Evolutionary conservation across 164 flowering plant species (phyloP).

Genomic region (Umbellularia californica): DNA sequence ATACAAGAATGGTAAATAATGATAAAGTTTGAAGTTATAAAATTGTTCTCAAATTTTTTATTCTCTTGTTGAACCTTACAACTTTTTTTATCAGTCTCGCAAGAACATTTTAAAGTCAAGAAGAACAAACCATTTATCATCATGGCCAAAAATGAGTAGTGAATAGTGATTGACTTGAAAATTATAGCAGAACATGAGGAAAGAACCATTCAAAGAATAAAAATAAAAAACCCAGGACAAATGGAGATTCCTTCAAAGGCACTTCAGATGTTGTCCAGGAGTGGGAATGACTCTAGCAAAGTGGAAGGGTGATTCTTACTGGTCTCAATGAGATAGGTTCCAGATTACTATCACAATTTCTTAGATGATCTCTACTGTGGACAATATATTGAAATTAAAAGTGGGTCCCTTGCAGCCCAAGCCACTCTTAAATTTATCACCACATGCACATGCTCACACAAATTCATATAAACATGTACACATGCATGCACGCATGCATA

Average conservation of each 20-base stretch:
- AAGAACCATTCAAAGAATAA: neutral
- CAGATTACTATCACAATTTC: too few species aligned
- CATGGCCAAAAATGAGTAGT: neutral
- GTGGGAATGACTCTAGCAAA: neutral
- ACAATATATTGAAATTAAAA: too few species aligned
- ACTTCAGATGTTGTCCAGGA: neutral
- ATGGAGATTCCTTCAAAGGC: neutral
- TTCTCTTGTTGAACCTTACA: neutral
- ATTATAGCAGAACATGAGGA: too few species aligned
- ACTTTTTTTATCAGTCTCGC: neutral
- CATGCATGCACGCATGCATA: too few species aligned
- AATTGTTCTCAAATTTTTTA: too few species aligned
- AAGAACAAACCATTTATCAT: neutral
- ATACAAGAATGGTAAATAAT: constrained; percentile 10
- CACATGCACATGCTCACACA: too few species aligned
- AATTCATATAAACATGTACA: too few species aligned
- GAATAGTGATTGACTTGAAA: neutral
- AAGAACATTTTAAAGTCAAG: neutral
- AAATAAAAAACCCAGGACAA: neutral
- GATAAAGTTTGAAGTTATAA: neutral
- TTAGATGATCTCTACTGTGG: too few species aligned
- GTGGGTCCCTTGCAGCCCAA: too few species aligned
- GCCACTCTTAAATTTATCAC: too few species aligned
- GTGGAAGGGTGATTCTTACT: neutral
- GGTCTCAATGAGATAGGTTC: neutral